Evolutionary conservation across 768 basidiomycete genomes (phyloP), one percentile per base, ranked within the genome.

Genomic region (Boletus rubroflammeus): DNA sequence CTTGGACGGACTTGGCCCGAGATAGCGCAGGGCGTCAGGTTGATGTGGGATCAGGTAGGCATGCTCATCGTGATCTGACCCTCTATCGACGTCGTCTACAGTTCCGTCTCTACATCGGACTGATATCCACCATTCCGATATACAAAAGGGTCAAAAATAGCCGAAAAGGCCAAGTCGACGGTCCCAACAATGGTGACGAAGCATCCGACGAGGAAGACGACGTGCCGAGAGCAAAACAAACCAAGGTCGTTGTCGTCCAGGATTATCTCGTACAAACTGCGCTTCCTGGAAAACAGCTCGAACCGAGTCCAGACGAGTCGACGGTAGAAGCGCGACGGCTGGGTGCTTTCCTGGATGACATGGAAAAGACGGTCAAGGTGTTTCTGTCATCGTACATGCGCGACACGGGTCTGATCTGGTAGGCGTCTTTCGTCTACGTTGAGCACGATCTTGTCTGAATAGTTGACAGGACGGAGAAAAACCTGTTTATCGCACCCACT

Each of bases 351-450:
- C 61, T 90, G 50, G 69, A 79, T 31, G 76, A 88, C 50, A 85
- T 88, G 7, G 85, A 83, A 55, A 67, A 66, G n/a, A 67, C 75
- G 34, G 70, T 85, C 58, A 82, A 76, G 55, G 74, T 88, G 14
- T 92, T 90, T 68, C 72, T 92, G 54, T 85, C 86, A 2, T 86
- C 85, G 2, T 80, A 85, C 60, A 82, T 83, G 71, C 72, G 79
- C 25, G 76, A 81, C 50, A 80, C 81, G 50, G 90, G 89, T 15
- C 69, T 88, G 32, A 76, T 83, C 53, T 90, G 84, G 88, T 87
- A 60, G 21, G 50, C 40, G 36, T 55, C 8, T 44, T 51, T 47
- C n/a, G 17, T 51, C 25, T 23, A 13, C 11, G 26, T 43, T n/a
- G 19, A 23, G 4, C 41, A 34, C 56, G 19, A 36, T 47, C 19